Conservation (phyloP, 129 eudicot genomes). For the Flaveria linearis region DNA sequence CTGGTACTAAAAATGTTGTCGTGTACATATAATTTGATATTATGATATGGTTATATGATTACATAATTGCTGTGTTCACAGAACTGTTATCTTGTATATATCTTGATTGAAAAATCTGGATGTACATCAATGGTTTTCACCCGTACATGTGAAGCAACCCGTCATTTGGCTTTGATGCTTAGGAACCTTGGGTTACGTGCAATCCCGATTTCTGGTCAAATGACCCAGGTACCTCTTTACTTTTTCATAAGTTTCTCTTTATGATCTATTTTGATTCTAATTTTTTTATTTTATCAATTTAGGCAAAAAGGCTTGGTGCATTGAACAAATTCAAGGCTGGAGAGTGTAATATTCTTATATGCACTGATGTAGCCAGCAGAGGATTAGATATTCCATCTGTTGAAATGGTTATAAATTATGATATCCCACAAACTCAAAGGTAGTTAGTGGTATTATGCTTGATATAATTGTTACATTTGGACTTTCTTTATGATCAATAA, state of each 20-base stretch:
- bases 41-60: not conserved
- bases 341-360: conserved; percentile 79
- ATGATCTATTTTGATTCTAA: not conserved
- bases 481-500: conserved; percentile 2
- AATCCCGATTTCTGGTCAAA: conserved; percentile 88
- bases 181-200: conserved; percentile 84
- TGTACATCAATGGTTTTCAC: conserved; percentile 96
- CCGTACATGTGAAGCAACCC: conserved; percentile 86
- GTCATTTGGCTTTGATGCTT: conserved; percentile 66
- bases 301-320: conserved; percentile 84
- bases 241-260: not conserved
- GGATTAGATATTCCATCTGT: conserved; percentile 96
- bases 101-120: conserved; percentile 65
- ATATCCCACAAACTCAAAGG: conserved; percentile 91
- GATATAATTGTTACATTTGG: not conserved
- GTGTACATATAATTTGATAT: not conserved
- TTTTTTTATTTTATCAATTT: conserved; percentile 10
- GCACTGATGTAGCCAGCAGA: conserved; percentile 95
- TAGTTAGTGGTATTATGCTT: not conserved
- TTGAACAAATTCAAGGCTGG: conserved; percentile 88
- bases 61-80: conserved; percentile 25
- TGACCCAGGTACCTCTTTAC: conserved; percentile 61
- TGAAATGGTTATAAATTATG: conserved; percentile 91
- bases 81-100: conserved; percentile 90
- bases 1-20: not conserved